Conservation (phyloP, 202 grass and related monocot species). For the Setaria viridis region DNA sequence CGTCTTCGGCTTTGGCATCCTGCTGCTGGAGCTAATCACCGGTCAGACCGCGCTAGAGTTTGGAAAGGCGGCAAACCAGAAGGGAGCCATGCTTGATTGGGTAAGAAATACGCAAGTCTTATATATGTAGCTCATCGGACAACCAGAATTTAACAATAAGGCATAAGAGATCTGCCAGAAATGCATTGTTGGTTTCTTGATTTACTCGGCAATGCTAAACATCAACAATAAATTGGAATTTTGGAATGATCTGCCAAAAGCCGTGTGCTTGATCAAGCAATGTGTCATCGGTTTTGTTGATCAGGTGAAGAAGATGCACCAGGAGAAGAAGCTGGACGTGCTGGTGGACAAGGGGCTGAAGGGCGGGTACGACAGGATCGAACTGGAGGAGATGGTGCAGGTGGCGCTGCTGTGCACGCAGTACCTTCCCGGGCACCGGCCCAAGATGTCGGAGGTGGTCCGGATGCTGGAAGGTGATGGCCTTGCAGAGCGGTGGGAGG, state of each 20-base stretch:
- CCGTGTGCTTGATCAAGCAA: not conserved
- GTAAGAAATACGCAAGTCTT: conserved; percentile 43
- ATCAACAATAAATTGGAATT: not conserved
- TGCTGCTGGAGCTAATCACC: conserved; percentile 88
- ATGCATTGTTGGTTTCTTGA: not conserved
- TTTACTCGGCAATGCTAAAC: not conserved
- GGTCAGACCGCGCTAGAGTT: conserved; percentile 85
- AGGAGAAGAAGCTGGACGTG: conserved; percentile 90
- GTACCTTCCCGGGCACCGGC: conserved; percentile 80
- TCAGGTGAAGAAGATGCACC: conserved; percentile 99
- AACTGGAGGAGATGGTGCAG: conserved; percentile 95
- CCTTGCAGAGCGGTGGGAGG: conserved; percentile 90
- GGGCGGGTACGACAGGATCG: conserved; percentile 71
- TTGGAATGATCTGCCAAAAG: not conserved
- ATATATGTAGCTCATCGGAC: not conserved
- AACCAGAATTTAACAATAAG: not conserved
- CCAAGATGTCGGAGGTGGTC: conserved; percentile 93
- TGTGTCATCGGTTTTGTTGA: not conserved
- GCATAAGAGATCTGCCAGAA: not conserved
- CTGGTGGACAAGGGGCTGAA: conserved; percentile 77
- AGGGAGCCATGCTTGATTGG: conserved; percentile 95
- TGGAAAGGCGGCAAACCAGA: conserved; percentile 80
- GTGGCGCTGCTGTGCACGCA: conserved; percentile 93
- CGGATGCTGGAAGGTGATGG: conserved; percentile 95
- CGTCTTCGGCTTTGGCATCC: conserved; percentile 94